Evolutionary conservation across 2,329 filamentous ascomycete species (phyloP).

Genomic region (Lanzia echinophila): DNA sequence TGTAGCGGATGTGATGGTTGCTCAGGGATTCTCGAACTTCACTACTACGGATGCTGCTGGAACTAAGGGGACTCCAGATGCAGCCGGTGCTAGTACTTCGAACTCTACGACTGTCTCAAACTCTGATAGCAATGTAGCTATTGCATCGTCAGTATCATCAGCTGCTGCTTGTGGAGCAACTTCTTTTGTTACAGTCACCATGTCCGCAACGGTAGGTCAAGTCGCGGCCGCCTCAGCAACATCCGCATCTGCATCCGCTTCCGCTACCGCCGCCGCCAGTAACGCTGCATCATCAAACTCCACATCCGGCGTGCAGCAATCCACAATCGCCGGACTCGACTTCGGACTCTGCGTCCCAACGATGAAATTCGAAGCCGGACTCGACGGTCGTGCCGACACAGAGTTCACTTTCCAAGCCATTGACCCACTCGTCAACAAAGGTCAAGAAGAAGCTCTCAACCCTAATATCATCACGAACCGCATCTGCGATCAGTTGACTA

Average conservation of each 20-base stretch:
- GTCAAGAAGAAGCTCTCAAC: slow-evolving; percentile 62
- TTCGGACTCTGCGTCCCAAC: slow-evolving; percentile 45
- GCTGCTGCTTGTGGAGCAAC: slow-evolving; percentile 15
- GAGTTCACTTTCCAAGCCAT: slow-evolving; percentile 64
- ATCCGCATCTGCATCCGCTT: background rate
- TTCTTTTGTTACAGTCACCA: slow-evolving; percentile 16
- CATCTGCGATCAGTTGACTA: slow-evolving; percentile 62
- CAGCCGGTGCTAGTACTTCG: background rate
- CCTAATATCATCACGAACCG: slow-evolving; percentile 69
- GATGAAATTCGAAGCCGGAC: slow-evolving; percentile 51
- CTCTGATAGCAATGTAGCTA: slow-evolving; percentile 6
- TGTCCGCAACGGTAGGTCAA: background rate
- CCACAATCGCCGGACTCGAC: slow-evolving; percentile 34
- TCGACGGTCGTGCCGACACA: slow-evolving; percentile 42
- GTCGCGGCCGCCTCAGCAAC: background rate
- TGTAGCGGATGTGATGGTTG: slow-evolving; percentile 56
- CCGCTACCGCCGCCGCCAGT: slow-evolving; percentile 1
- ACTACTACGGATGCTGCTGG: slow-evolving; percentile 35
- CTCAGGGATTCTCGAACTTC: slow-evolving; percentile 58
- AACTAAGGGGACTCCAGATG: slow-evolving; percentile 29
- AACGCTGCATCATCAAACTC: slow-evolving; percentile 9
- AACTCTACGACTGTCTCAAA: slow-evolving; percentile 2
- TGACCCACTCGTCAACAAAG: slow-evolving; percentile 52
- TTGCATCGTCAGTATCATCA: background rate
- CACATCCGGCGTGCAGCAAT: slow-evolving; percentile 20